Evolutionary conservation across 1,139 yeast species (phyloP), one percentile per base, ranked within the genome.

Genomic region (Tardiomyces blankii): DNA sequence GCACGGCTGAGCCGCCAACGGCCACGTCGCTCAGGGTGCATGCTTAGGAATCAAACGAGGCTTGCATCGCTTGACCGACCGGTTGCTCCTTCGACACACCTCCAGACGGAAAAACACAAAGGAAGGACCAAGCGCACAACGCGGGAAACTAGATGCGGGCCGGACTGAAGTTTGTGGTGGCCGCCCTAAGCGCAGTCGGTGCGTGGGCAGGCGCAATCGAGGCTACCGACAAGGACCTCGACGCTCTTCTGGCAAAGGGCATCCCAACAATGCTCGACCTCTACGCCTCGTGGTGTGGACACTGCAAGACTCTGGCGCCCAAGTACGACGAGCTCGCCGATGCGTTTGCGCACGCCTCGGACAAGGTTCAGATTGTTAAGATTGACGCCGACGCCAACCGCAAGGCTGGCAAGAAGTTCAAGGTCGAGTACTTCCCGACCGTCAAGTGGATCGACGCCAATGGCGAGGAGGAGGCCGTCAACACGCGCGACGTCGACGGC

Each of bases 251-350:
- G 44, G 66, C 71, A 18, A 71, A 81, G 0, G 81, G 78, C 8
- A 77, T 81, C 54, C 78, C 75, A 49, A 72, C 86, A 0, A 70
- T 84, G 49, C 84, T 84, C 44, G 85, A 84, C 50, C 76, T 83
- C 55, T 82, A 80, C 58, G 91, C 93, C 41, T 77, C 80, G 48
- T 84, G 93, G 94, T 84, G 94, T 60, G 75, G 86, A 38, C 93
- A 84, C 63, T 84, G 94, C 65, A 78, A 78, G 63, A 73, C 70
- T 45, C 64, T 84, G 58, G 73, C 74, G 53, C 94, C 94, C 3
- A 68, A 72, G 2, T 77, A 78, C 59, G 89, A 82, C 51, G 72
- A 75, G 57, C 67, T 84, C 44, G 78, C 82, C 1, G 75, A 72
- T 6, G 52, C 67, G 27, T 82, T 72, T 58, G 67, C 62, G 8